Evolutionary conservation across 78 protist species (phyloP), one percentile per base, ranked within the genome.

Genomic region (Bodo saltans): DNA sequence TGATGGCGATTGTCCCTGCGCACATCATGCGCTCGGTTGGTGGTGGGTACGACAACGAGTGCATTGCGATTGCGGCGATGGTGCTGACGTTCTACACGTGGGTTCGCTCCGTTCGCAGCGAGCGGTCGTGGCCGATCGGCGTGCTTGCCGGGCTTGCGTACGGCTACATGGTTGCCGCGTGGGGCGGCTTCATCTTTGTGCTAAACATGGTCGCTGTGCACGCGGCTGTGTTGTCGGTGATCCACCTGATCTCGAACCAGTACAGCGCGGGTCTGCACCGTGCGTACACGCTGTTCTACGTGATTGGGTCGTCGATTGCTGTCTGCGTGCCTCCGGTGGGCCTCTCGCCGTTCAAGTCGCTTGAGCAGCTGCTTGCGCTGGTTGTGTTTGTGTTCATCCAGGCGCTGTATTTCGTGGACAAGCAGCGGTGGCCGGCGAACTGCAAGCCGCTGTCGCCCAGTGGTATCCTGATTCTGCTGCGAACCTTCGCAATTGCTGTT

Each of bases 101-200:
- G 98, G 71, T 96, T 53, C 75, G 87, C 30, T 71, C 98, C 8
- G 93, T 97, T 33, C 60, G 60, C 60, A 81, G 88, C 83, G 85
- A 91, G 23, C 97, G 98, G n/a, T 78, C 95, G 28, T 34, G 92
- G 83, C 67, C 79, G 68, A 85, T 86, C 80, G 78, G 91, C 38
- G 86, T 83, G 1, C 23, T 76, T 35, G 42, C 94, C 26, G 88
- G 93, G 37, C 84, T 92, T 17, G 90, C 94, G 12, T 97, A 96
- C 93, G 88, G 92, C 42, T 95, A 93, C 92, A 90, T 92, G 97
- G 97, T 91, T 12, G 42, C 94, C 53, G 90, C 98, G 17, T 97
- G 99, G 99, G 99, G 99, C 3, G 99, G 99, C 41, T 98, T 98
- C 81, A 91, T 96, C 32, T 98, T 96, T 93, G 91, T 99, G 72